Conservation (phyloP, 306 rosid genomes). For the Datisca glomerata region DNA sequence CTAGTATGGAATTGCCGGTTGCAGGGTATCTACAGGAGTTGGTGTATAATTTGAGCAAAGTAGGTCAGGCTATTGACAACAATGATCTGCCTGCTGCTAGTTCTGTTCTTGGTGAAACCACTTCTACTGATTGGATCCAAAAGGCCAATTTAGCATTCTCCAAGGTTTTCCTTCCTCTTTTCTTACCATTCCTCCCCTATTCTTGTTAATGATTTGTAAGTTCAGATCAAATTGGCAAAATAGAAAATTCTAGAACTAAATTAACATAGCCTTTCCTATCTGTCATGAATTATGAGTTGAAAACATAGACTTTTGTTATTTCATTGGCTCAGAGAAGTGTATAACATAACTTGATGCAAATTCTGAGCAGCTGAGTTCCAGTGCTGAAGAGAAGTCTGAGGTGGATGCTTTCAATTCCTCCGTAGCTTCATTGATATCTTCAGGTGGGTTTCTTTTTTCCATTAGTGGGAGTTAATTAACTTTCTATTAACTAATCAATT, state of each 20-base stretch:
- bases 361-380: slow-evolving; percentile 59
- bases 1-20: slow-evolving; percentile 2
- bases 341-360: no score
- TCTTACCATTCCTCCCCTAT: not conserved
- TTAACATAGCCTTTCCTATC: no score
- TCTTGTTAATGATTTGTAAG: no score
- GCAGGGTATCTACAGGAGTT: slow-evolving; percentile 78
- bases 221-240: no score
- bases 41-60: slow-evolving; percentile 76
- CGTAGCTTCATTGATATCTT: slow-evolving; percentile 59
- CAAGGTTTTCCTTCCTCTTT: slow-evolving; percentile 54
- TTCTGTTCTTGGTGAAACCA: slow-evolving; percentile 65
- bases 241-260: no score
- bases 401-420: slow-evolving; percentile 83
- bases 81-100: slow-evolving; percentile 63
- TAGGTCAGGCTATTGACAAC: slow-evolving; percentile 77
- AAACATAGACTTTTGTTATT: no score
- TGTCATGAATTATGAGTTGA: no score
- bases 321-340: no score
- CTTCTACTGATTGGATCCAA: slow-evolving; percentile 61
- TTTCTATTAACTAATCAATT: no score
- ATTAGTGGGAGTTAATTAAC: no score
- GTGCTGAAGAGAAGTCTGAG: slow-evolving; percentile 71
- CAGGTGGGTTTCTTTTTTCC: slow-evolving; percentile 37
- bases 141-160: slow-evolving; percentile 72